phyloP scores from a whole-genome alignment of 192 early-diverging fungal genomes.

The Coemansia sp. region DNA sequence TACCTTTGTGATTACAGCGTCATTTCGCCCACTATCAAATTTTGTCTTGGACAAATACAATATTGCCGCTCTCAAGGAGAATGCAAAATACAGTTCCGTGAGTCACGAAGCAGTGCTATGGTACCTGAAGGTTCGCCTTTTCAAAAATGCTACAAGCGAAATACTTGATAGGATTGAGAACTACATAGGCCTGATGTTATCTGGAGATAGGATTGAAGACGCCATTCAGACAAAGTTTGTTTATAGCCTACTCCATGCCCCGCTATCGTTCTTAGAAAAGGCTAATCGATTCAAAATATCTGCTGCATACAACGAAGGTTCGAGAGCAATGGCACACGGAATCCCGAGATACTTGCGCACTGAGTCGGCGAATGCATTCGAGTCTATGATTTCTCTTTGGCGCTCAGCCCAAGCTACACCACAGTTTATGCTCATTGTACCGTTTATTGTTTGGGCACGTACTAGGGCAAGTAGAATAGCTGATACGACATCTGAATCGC shows the following conservation, averaged over 20 bases:
- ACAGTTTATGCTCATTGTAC: conserved; percentile 20
- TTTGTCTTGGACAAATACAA: conserved; percentile 33
- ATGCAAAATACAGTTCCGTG: neutral
- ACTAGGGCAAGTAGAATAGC: neutral
- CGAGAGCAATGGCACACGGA: neutral
- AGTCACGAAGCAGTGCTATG: conserved; percentile 5
- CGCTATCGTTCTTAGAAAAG: conserved; percentile 8
- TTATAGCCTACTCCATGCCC: neutral
- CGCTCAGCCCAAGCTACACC: neutral
- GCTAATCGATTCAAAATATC: conserved; percentile 6
- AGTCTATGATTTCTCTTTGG: neutral
- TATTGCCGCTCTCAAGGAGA: conserved; percentile 16
- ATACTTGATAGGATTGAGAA: neutral
- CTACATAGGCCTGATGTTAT: neutral
- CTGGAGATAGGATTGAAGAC: neutral
- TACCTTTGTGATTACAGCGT: neutral
- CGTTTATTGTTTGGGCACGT: conserved; percentile 11
- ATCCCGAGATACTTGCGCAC: neutral
- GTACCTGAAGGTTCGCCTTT: neutral
- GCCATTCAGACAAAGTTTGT: conserved; percentile 5
- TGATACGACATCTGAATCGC: neutral
- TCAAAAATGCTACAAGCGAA: neutral
- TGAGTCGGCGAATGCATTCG: neutral
- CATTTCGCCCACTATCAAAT: conserved; percentile 8
- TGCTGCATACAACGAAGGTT: conserved; percentile 1